These are phyloP conservation scores for Leccinum olivaceopallidum DNA, from an alignment of 768 basidiomycete genomes.

Conservation along the genomic window DNA sequence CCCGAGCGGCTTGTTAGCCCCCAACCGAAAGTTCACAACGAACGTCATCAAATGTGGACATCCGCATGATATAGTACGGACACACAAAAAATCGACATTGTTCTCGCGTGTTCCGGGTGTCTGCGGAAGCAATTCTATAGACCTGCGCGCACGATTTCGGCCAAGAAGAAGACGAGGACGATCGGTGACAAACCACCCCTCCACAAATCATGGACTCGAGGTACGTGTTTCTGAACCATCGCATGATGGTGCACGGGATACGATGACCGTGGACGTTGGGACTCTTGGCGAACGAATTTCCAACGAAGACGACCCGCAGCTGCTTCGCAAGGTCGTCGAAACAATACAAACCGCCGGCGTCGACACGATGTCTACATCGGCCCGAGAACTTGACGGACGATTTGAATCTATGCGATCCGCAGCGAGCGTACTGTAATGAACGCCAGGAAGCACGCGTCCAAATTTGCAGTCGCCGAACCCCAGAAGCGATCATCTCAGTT, in stretches of 20 bases:
- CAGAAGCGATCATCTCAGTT: constrained; percentile 5
- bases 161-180: neutral
- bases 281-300: neutral
- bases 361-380: neutral
- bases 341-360: neutral
- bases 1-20: neutral
- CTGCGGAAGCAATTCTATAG: neutral
- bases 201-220: neutral
- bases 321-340: neutral
- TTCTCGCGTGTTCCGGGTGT: neutral
- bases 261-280: neutral
- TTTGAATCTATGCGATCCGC: neutral
- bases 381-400: neutral
- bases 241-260: neutral
- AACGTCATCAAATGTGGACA: neutral
- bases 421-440: neutral
- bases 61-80: neutral
- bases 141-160: neutral
- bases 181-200: neutral
- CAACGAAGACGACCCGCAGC: neutral
- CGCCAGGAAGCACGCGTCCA: neutral
- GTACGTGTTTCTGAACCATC: neutral
- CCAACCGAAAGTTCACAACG: neutral
- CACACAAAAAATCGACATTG: neutral
- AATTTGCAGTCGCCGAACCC: neutral